phyloP scores from a whole-genome alignment of 2,329 filamentous ascomycete genomes.

The Rutstroemia sp. region DNA sequence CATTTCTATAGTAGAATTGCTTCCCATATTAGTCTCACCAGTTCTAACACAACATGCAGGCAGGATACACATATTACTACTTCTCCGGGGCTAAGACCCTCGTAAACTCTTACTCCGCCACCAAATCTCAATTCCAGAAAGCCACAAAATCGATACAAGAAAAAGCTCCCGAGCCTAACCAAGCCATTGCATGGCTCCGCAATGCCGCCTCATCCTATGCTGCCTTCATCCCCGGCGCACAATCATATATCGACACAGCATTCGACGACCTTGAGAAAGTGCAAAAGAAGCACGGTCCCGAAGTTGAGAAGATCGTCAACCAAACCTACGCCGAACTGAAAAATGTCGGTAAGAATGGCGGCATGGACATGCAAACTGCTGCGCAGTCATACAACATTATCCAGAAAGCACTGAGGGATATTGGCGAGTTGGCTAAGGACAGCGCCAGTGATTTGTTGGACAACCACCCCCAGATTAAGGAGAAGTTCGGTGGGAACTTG shows the following conservation, averaged over 20 bases:
- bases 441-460: constrained; percentile 58
- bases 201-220: constrained; percentile 62
- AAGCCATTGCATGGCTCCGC: constrained; percentile 59
- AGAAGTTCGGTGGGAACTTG: constrained; percentile 61
- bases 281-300: constrained; percentile 57
- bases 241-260: constrained; percentile 57
- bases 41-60: constrained; percentile 11
- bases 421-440: constrained; percentile 56
- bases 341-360: constrained; percentile 45
- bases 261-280: constrained; percentile 67
- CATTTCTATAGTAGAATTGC: not conserved
- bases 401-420: constrained; percentile 50
- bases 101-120: constrained; percentile 44
- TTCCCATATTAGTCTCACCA: too few species aligned
- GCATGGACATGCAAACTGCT: constrained; percentile 55
- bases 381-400: constrained; percentile 55
- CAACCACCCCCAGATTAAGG: constrained; percentile 66
- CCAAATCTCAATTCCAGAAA: constrained; percentile 52
- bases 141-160: constrained; percentile 54
- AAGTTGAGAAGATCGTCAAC: constrained; percentile 61
- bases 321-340: constrained; percentile 63
- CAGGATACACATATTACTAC: constrained; percentile 46
- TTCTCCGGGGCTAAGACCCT: constrained; percentile 39
- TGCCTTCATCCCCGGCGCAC: constrained; percentile 63
- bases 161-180: constrained; percentile 56